Percentiles rank a stretch among this genome's conserved stretches.
These are phyloP conservation scores for Wallacemonas rigidus DNA, from an alignment of 208 protist genomes.

Conservation along the genomic window DNA sequence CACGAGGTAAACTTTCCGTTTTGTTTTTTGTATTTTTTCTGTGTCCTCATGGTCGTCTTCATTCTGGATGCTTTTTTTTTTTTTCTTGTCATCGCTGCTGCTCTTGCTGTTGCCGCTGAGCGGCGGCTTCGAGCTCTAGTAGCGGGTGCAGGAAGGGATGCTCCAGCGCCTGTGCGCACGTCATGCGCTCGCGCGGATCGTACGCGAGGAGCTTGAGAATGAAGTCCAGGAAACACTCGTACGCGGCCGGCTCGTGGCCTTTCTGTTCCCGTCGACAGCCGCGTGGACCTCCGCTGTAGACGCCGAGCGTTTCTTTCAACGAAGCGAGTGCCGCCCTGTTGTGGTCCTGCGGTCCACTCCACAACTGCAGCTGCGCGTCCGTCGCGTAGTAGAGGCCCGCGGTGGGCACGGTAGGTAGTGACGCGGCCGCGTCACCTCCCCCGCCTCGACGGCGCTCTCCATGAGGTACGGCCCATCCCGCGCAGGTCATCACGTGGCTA, in stretches of 20 bases:
- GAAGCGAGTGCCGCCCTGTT: conserved; percentile 4
- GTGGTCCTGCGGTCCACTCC: conserved; percentile 18
- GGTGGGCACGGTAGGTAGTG: conserved; percentile 6
- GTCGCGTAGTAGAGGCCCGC: conserved; percentile 23
- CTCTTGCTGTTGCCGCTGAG: conserved; percentile 33
- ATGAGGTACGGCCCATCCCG: background rate
- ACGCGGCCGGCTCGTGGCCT: conserved; percentile 69
- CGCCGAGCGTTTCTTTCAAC: conserved; percentile 70
- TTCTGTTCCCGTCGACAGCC: conserved; percentile 73
- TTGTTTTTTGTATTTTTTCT: background rate
- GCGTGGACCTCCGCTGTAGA: conserved; percentile 74
- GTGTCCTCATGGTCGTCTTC: background rate
- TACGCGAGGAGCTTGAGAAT: conserved; percentile 71
- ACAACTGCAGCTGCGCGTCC: conserved; percentile 28
- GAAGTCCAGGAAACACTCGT: conserved; percentile 81
- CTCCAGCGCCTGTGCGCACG: conserved; percentile 59
- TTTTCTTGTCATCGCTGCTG: conserved; percentile 15
- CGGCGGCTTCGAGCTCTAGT: conserved; percentile 26
- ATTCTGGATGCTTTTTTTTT: background rate
- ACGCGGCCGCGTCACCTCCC: conserved; percentile 24
- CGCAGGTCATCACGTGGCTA: background rate
- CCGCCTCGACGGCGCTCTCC: conserved; percentile 1
- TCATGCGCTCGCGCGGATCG: conserved; percentile 77
- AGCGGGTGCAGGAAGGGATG: conserved; percentile 79
- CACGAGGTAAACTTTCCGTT: no score